Evolutionary conservation across 805 yeast genomes (phyloP).

Genomic region (Ogataea paradorogensis): DNA sequence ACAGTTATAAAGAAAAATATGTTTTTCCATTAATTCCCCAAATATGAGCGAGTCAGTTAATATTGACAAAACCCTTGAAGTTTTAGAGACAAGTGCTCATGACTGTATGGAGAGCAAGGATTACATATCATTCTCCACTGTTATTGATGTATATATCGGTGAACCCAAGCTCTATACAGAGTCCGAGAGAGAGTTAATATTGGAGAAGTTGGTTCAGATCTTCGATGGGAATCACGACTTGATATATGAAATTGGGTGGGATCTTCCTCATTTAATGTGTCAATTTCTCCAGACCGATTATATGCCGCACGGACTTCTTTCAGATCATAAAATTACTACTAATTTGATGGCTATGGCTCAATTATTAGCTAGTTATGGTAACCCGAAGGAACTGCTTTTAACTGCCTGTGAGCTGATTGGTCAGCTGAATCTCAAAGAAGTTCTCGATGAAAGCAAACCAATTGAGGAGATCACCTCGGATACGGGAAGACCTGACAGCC

Average conservation of each 20-base stretch:
- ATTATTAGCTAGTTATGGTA: constrained; percentile 63
- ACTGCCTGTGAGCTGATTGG: constrained; percentile 64
- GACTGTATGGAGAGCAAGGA: constrained; percentile 48
- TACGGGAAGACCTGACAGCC: neutral
- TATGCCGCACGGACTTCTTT: neutral
- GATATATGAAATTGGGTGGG: constrained; percentile 82
- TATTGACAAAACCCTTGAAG: constrained; percentile 11
- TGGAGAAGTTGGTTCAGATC: constrained; percentile 43
- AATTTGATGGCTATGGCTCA: constrained; percentile 51
- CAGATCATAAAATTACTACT: neutral
- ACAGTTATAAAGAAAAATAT: neutral
- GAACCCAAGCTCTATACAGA: constrained; percentile 45
- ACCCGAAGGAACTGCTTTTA: constrained; percentile 76
- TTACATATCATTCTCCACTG: constrained; percentile 67
- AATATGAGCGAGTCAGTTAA: constrained; percentile 12
- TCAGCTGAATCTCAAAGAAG: constrained; percentile 25
- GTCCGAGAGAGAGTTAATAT: constrained; percentile 49
- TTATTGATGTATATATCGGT: constrained; percentile 58
- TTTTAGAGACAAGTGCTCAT: constrained; percentile 25
- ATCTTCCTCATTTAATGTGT: constrained; percentile 68
- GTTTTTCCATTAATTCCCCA: neutral
- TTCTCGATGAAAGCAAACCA: neutral
- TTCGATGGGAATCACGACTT: constrained; percentile 47
- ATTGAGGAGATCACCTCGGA: neutral
- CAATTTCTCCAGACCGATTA: constrained; percentile 41